phyloP scores from a whole-genome alignment of 2,329 filamentous ascomycete genomes.

The Neophaeococcomyces aloes region DNA sequence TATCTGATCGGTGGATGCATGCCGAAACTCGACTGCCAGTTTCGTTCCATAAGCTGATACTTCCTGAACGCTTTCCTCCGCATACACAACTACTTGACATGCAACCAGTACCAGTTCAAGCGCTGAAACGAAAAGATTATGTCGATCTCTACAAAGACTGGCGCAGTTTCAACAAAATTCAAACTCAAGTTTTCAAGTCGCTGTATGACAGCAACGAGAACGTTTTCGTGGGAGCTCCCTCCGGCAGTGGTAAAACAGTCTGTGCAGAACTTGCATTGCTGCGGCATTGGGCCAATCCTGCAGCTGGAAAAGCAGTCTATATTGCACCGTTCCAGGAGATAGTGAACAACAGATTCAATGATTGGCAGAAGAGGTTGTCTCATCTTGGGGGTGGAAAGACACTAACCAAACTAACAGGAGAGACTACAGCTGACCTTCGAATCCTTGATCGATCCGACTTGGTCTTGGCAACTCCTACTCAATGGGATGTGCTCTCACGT shows the following conservation, averaged over 20 bases:
- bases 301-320: slow-evolving; percentile 75
- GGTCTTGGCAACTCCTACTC: slow-evolving; percentile 79
- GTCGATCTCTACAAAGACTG: slow-evolving; percentile 70
- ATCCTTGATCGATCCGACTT: slow-evolving; percentile 78
- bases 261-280: slow-evolving; percentile 91
- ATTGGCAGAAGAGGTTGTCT: slow-evolving; percentile 73
- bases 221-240: slow-evolving; percentile 83
- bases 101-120: slow-evolving; percentile 79
- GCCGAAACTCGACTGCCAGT: slow-evolving; percentile 88
- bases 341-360: slow-evolving; percentile 66
- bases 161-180: slow-evolving; percentile 90
- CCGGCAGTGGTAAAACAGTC: slow-evolving; percentile 91
- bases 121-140: slow-evolving; percentile 77
- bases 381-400: slow-evolving; percentile 70
- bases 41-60: slow-evolving; percentile 85
- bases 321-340: slow-evolving; percentile 91
- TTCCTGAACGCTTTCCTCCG: slow-evolving; percentile 90
- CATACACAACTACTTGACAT: slow-evolving; percentile 87
- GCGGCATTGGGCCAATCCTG: slow-evolving; percentile 67
- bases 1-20: slow-evolving; percentile 98
- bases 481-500: slow-evolving; percentile 92
- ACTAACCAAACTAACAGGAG: slow-evolving; percentile 86
- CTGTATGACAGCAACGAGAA: slow-evolving; percentile 86
- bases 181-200: slow-evolving; percentile 94
- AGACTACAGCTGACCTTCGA: slow-evolving; percentile 82